A percentile compares a stretch with the other conserved stretches of the same genome.
Conservation (phyloP, 352 stramenopile genomes). For the Pythium apleroticum region DNA sequence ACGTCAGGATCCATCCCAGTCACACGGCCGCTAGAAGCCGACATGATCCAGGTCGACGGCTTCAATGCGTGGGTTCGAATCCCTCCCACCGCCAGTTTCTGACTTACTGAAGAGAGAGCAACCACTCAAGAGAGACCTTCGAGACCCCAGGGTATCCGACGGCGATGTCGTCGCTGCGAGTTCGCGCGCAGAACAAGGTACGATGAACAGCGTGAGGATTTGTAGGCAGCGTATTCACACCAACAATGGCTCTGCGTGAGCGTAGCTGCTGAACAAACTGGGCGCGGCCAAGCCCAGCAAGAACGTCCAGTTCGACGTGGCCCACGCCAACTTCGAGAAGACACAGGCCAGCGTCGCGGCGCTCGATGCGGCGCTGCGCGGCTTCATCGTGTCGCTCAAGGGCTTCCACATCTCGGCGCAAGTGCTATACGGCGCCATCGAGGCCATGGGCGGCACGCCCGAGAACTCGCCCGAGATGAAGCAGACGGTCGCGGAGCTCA, state of each 20-base stretch:
- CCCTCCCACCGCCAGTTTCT: not conserved
- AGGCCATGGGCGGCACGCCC: constrained; percentile 39
- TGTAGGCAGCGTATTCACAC: no score
- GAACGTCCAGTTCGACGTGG: constrained; percentile 74
- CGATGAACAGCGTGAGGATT: not conserved
- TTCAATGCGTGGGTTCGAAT: not conserved
- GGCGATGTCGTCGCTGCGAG: constrained; percentile 72
- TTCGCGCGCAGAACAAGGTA: constrained; percentile 77
- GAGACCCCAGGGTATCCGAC: not conserved
- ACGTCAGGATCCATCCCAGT: not conserved
- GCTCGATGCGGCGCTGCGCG: constrained; percentile 52
- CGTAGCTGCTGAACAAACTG: constrained; percentile 56
- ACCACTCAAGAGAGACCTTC: not conserved
- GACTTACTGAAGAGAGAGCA: not conserved
- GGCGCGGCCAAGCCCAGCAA: constrained; percentile 73
- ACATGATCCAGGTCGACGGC: not conserved
- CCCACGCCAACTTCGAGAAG: constrained; percentile 62
- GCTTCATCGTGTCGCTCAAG: constrained; percentile 59
- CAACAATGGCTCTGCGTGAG: no score
- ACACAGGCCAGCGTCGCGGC: constrained; percentile 42
- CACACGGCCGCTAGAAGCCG: not conserved
- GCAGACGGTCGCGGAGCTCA: constrained; percentile 55
- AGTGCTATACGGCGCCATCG: constrained; percentile 55
- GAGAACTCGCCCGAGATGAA: constrained; percentile 59
- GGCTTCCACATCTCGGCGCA: constrained; percentile 58